Conservation (phyloP, 2,329 filamentous ascomycete species). For the Leptographium galeiforme region DNA sequence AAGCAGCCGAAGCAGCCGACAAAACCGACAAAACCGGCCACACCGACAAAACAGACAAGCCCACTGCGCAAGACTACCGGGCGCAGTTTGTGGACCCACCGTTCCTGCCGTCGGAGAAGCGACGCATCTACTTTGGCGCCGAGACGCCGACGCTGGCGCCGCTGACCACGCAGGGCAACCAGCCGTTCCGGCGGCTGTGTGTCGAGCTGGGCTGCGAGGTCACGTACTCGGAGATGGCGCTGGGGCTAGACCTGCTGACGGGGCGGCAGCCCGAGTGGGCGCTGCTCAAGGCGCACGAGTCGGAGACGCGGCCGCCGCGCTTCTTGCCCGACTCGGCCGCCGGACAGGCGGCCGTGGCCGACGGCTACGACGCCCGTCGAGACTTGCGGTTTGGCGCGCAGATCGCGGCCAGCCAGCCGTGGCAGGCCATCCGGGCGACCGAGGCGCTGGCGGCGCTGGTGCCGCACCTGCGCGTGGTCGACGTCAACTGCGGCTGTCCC, state of each 20-base stretch:
- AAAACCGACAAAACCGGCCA: slow-evolving; percentile 21
- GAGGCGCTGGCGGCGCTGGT: slow-evolving; percentile 66
- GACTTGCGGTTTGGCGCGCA: slow-evolving; percentile 88
- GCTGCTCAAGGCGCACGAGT: slow-evolving; percentile 80
- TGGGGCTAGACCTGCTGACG: slow-evolving; percentile 79
- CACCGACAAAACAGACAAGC: slow-evolving; percentile 10
- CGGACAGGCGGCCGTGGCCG: slow-evolving; percentile 18
- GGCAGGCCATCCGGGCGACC: slow-evolving; percentile 77
- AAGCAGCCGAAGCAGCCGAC: slow-evolving; percentile 19
- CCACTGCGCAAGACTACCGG: slow-evolving; percentile 46
- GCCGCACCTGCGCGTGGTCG: slow-evolving; percentile 77
- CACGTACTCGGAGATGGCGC: slow-evolving; percentile 97
- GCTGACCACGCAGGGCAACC: slow-evolving; percentile 89
- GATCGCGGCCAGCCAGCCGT: slow-evolving; percentile 84
- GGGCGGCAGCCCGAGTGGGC: slow-evolving; percentile 91
- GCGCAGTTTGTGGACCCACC: slow-evolving; percentile 78
- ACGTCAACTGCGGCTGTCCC: slow-evolving; percentile 93
- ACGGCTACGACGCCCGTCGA: slow-evolving; percentile 63
- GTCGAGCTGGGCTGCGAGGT: slow-evolving; percentile 79
- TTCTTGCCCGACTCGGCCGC: slow-evolving; percentile 36
- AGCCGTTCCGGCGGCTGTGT: slow-evolving; percentile 85
- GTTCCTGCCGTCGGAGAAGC: slow-evolving; percentile 83
- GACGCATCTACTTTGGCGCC: slow-evolving; percentile 80
- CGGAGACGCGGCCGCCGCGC: slow-evolving; percentile 60
- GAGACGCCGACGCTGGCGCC: slow-evolving; percentile 92